Evolutionary conservation across 2,329 filamentous ascomycete species (phyloP), one percentile per base, ranked within the genome.

Genomic region (Ophiostoma sp.): DNA sequence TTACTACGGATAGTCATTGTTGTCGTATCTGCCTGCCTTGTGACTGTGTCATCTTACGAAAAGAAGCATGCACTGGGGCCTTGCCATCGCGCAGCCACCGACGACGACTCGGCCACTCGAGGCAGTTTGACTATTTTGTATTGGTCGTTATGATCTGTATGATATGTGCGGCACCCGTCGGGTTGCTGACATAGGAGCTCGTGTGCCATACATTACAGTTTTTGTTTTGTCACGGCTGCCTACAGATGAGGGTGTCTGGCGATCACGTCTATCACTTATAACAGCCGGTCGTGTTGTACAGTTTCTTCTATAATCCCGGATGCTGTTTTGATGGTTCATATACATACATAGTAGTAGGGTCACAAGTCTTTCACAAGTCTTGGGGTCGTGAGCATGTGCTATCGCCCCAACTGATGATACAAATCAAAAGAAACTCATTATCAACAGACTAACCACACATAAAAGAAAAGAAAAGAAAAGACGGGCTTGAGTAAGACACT

Each of bases 31-130:
- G 52, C 52, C 23, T 31, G 23, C 52, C 52, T 27, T 23, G 52
- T 57, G 52, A 57, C 57, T 33, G 54, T 60, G 57, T 62, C 57
- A 62, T 62, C 10, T 62, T 31, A 62, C 57, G 27, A 62, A 17
- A 3, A 60, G 6, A 23, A 23, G 13, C 27, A 62, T 27, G 57
- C 52, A n/a, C 52, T 15, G 57, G 13, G 15, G 11, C 57, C 27
- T 62, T 62, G 57, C 15, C 23, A 27, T 20, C 57, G 11, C 57
- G 35, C 57, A 62, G 57, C 27, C 57, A 31, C 57, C n/a, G 27
- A 27, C 27, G 57, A 62, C 33, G 57, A 33, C 57, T 62, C 23
- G 33, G 23, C 33, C 27, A 33, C 23, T 60, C 13, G 7, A 3
- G 57, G 15, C 27, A 57, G 52, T 15, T 27, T 10, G 52, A 3